These are phyloP conservation scores for Ustilago tritici DNA, from an alignment of 1,284 basidiomycete species.

Conservation along the genomic window DNA sequence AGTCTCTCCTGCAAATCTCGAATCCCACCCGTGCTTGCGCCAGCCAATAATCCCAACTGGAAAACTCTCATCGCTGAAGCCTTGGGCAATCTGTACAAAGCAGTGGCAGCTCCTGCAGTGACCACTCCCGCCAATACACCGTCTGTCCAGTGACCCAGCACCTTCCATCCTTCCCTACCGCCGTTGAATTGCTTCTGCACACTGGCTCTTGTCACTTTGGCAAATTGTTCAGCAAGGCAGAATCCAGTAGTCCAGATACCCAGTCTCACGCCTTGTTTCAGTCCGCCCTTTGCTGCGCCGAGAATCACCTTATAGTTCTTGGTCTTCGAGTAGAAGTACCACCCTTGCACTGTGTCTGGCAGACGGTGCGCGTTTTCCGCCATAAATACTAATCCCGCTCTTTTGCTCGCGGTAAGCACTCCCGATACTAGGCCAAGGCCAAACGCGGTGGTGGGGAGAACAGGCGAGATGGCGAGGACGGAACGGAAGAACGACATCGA, in stretches of 20 bases:
- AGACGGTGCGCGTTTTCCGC: conserved; percentile 68
- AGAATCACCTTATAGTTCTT: conserved; percentile 67
- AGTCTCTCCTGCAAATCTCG: conserved; percentile 42
- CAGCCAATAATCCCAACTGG: conserved; percentile 43
- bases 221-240: conserved; percentile 51
- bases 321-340: conserved; percentile 70
- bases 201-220: conserved; percentile 21
- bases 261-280: conserved; percentile 50
- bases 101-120: conserved; percentile 40
- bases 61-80: conserved; percentile 33
- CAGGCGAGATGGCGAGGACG: conserved; percentile 36
- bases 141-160: conserved; percentile 61
- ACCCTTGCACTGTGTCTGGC: conserved; percentile 68
- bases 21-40: conserved; percentile 42
- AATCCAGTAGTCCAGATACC: conserved; percentile 59
- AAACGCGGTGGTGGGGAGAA: conserved; percentile 53
- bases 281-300: conserved; percentile 56
- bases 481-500: conserved; percentile 13
- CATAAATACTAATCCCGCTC: conserved; percentile 63
- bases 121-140: conserved; percentile 53
- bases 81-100: conserved; percentile 44
- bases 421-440: conserved; percentile 61
- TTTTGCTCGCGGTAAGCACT: conserved; percentile 47
- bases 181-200: conserved; percentile 16
- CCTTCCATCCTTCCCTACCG: conserved; percentile 10